Percentiles rank a stretch among this genome's conserved stretches.
These are phyloP conservation scores for Mortierella sp. DNA, from an alignment of 371 early-diverging fungal species.

Conservation along the genomic window DNA sequence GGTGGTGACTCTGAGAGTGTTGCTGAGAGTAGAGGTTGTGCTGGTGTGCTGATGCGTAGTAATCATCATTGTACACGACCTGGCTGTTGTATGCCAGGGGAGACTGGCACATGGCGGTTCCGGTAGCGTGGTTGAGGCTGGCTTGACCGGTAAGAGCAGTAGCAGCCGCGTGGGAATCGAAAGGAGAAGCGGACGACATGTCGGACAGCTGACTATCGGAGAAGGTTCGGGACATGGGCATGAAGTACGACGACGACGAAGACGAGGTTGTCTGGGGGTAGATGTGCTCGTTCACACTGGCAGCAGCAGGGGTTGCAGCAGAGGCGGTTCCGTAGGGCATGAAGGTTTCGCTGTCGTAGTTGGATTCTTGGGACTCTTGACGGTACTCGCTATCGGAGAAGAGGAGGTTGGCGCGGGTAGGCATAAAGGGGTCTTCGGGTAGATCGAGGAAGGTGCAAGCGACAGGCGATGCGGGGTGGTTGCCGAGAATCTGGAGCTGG, in stretches of 20 bases:
- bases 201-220: constrained; percentile 50
- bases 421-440: constrained; percentile 55
- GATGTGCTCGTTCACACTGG: constrained; percentile 21
- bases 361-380: constrained; percentile 36
- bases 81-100: constrained; percentile 41
- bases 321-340: constrained; percentile 31
- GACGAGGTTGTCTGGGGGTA: constrained; percentile 18
- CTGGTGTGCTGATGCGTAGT: constrained; percentile 47
- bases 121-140: constrained; percentile 44
- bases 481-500: constrained; percentile 54
- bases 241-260: constrained; percentile 30
- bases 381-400: constrained; percentile 38
- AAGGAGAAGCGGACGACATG: constrained; percentile 27
- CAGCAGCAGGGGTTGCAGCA: neutral
- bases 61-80: constrained; percentile 44
- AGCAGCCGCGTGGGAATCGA: constrained; percentile 11
- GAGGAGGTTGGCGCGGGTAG: constrained; percentile 48
- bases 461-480: constrained; percentile 52
- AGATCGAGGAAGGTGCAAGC: constrained; percentile 49
- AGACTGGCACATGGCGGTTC: constrained; percentile 29
- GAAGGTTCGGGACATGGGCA: constrained; percentile 49
- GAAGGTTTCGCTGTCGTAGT: constrained; percentile 36
- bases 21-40: constrained; percentile 52
- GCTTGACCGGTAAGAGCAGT: constrained; percentile 23
- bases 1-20: constrained; percentile 36